These are phyloP conservation scores for Diaporthe destruens DNA, from an alignment of 2,329 filamentous ascomycete genomes.

Conservation along the genomic window DNA sequence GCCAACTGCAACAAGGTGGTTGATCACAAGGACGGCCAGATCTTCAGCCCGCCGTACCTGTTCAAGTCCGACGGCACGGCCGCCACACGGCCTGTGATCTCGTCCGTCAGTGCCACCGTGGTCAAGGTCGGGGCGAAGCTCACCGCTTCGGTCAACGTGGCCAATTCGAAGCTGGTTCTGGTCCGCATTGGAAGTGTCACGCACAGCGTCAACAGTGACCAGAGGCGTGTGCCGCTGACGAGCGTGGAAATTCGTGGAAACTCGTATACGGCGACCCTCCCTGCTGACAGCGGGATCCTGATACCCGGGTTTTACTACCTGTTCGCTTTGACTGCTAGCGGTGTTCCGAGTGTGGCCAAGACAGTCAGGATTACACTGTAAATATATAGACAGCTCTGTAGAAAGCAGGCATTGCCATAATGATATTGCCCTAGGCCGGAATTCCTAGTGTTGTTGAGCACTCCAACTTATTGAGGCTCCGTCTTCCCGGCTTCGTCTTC, in stretches of 20 bases:
- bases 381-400: background rate
- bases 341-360: slow-evolving; percentile 61
- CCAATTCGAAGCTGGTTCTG: slow-evolving; percentile 54
- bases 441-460: too few relatives aligned
- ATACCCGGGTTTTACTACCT: slow-evolving; percentile 68
- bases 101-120: slow-evolving; percentile 45
- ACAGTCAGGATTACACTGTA: slow-evolving; percentile 50
- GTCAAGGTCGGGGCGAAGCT: slow-evolving; percentile 51
- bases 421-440: background rate
- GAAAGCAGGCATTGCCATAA: background rate
- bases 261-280: slow-evolving; percentile 57
- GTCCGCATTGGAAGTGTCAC: slow-evolving; percentile 64
- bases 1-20: slow-evolving; percentile 50
- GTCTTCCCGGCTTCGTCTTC: background rate
- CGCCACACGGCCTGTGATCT: slow-evolving; percentile 58
- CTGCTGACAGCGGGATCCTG: slow-evolving; percentile 61
- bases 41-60: slow-evolving; percentile 69
- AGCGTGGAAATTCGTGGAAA: slow-evolving; percentile 46
- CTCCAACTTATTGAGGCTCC: background rate
- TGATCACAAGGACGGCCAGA: slow-evolving; percentile 67
- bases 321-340: slow-evolving; percentile 60
- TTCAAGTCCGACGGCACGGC: slow-evolving; percentile 58
- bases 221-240: slow-evolving; percentile 63
- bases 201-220: slow-evolving; percentile 70
- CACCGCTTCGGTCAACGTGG: slow-evolving; percentile 46